These are phyloP conservation scores for Ogataea degrootiae DNA, from an alignment of 805 yeast species.

Conservation along the genomic window DNA sequence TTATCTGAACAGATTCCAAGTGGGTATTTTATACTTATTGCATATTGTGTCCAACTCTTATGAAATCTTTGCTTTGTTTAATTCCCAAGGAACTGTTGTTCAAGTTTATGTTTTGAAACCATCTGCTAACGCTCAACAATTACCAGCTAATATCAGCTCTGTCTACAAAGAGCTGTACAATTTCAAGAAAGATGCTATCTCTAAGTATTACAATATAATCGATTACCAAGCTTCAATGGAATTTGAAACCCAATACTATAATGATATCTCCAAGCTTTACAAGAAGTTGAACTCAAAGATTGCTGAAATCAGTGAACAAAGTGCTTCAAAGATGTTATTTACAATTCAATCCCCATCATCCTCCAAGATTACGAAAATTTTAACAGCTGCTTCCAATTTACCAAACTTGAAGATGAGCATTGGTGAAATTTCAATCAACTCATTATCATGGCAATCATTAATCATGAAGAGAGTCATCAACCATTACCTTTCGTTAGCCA, in stretches of 20 bases:
- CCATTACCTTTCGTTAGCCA: slow-evolving; percentile 67
- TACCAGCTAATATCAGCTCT: slow-evolving; percentile 50
- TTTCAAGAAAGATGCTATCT: slow-evolving; percentile 41
- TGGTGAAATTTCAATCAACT: slow-evolving; percentile 58
- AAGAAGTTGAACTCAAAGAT: slow-evolving; percentile 53
- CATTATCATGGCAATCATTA: slow-evolving; percentile 76
- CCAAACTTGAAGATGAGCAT: slow-evolving; percentile 62
- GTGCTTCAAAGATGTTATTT: slow-evolving; percentile 59
- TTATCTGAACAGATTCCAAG: slow-evolving; percentile 51
- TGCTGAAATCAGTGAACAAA: slow-evolving; percentile 55
- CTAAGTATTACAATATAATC: slow-evolving; percentile 41
- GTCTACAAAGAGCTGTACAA: slow-evolving; percentile 51
- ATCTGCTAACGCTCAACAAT: slow-evolving; percentile 56
- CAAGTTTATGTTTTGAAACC: slow-evolving; percentile 63
- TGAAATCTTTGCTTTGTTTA: slow-evolving; percentile 65
- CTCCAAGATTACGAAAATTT: slow-evolving; percentile 38
- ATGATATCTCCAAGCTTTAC: slow-evolving; percentile 50
- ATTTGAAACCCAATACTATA: slow-evolving; percentile 53
- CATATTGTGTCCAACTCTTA: slow-evolving; percentile 72
- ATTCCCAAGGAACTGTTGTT: slow-evolving; percentile 53
- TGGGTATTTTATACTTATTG: slow-evolving; percentile 59
- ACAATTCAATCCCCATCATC: slow-evolving; percentile 71
- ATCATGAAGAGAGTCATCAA: slow-evolving; percentile 61
- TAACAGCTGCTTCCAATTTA: slow-evolving; percentile 47
- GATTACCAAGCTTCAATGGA: slow-evolving; percentile 47